phyloP scores from a whole-genome alignment of 352 stramenopile genomes.

The Phytopythium chamaehyphon region DNA sequence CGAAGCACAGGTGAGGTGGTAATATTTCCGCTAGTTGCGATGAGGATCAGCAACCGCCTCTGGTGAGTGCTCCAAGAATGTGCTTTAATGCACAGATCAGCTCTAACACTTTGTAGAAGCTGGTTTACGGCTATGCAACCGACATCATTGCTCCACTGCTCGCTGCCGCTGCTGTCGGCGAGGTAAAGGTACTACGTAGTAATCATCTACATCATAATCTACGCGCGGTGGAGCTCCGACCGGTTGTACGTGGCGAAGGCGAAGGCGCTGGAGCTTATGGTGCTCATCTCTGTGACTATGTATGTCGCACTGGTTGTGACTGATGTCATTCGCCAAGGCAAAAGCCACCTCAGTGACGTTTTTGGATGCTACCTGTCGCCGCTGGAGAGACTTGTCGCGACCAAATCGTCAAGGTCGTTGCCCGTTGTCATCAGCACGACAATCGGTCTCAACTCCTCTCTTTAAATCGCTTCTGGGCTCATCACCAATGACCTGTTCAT shows the following conservation, averaged over 20 bases:
- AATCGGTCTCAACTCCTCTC: slow-evolving; percentile 4
- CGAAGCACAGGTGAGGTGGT: slow-evolving; percentile 23
- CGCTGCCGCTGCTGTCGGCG: slow-evolving; percentile 6
- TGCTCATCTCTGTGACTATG: slow-evolving; percentile 9
- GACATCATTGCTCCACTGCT: slow-evolving; percentile 18
- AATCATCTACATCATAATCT: slow-evolving; percentile 11
- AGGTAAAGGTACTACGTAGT: too few relatives aligned
- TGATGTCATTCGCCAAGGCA: slow-evolving; percentile 5
- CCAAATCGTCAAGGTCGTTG: slow-evolving; percentile 1
- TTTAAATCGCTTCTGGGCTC: slow-evolving; percentile 1
- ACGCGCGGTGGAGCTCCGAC: slow-evolving; percentile 15
- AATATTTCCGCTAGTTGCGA: slow-evolving; percentile 17
- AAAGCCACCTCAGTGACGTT: slow-evolving; percentile 12
- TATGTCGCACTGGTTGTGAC: slow-evolving; percentile 6
- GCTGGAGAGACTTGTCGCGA: slow-evolving; percentile 9
- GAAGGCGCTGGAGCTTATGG: slow-evolving; percentile 7
- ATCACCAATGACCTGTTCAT: slow-evolving; percentile 6
- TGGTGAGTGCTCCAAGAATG: too few relatives aligned
- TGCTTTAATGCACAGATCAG: too few relatives aligned
- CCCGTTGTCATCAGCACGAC: slow-evolving; percentile 3
- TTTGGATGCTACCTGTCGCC: slow-evolving; percentile 15
- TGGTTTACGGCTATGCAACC: slow-evolving; percentile 17
- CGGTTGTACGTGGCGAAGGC: slow-evolving; percentile 10
- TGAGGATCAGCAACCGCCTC: slow-evolving; percentile 26
- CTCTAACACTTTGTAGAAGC: too few relatives aligned